phyloP scores from a whole-genome alignment of 1,139 yeast species.

The Nakaseomyces delphensis region DNA sequence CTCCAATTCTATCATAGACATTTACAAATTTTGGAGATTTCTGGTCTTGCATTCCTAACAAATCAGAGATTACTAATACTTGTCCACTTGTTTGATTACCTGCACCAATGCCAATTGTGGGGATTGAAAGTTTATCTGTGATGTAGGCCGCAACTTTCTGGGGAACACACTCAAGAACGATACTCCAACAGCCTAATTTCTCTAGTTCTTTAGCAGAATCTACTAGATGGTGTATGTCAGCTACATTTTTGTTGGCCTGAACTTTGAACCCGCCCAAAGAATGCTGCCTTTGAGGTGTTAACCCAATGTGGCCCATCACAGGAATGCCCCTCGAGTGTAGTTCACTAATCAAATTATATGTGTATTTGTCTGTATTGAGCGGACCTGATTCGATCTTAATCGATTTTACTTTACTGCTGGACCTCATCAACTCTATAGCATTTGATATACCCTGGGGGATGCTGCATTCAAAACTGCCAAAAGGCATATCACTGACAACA shows the following conservation, averaged over 20 bases:
- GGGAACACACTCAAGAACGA: conserved; percentile 84
- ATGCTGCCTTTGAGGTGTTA: conserved; percentile 82
- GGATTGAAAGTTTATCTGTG: conserved; percentile 52
- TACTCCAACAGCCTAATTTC: conserved; percentile 65
- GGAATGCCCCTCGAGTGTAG: conserved; percentile 59
- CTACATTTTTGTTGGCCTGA: conserved; percentile 57
- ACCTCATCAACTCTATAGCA: conserved; percentile 51
- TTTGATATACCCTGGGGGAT: conserved; percentile 56
- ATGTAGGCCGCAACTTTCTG: conserved; percentile 57
- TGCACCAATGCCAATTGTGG: conserved; percentile 95
- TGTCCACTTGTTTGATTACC: conserved; percentile 82
- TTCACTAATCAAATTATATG: conserved; percentile 21
- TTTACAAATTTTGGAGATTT: conserved; percentile 71
- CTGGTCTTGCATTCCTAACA: conserved; percentile 64
- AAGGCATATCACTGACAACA: conserved; percentile 76
- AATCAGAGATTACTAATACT: conserved; percentile 78
- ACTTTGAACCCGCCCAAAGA: conserved; percentile 79
- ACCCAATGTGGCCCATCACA: conserved; percentile 85
- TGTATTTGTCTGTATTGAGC: conserved; percentile 35
- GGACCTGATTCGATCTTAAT: conserved; percentile 87
- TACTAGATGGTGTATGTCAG: conserved; percentile 49
- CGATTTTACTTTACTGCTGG: conserved; percentile 61
- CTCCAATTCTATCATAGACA: conserved; percentile 48
- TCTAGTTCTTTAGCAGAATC: conserved; percentile 65
- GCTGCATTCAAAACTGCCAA: conserved; percentile 71